Base-by-base conservation (phyloP, 2,329 filamentous ascomycete genomes). In the Exophiala lecanii-corni region DNA sequence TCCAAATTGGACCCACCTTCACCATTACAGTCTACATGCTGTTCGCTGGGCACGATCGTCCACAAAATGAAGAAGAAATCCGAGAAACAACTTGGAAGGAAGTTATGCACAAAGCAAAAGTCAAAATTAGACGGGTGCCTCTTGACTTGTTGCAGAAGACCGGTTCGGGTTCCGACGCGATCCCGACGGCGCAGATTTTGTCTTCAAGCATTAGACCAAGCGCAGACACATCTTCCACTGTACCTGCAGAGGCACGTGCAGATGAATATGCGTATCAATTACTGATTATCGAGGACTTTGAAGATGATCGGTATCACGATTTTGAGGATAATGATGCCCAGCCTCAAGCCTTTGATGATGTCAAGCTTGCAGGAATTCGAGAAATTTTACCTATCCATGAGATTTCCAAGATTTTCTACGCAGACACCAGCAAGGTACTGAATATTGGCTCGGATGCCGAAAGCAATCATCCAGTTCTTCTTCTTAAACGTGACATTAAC, bases 11-110 rank as follows among this genome's bases (percentile, higher is more conserved):
- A 0, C 89, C 91, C 0, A 79, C 82, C 0, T 97, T 96, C 58
- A 84, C 79, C 0, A 64, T 97, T 5, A 94, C 89, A 0, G 69
- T 97, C 54, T 98, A 97, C 64, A 96, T 97, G 89, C 75, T 97
- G 1, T 98, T 97, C 57, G 74, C 82, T 2, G 85, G 88, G 2
- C 89, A 97, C 62, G 71, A 82, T 32, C 67, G 77, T 28, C 68
- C 72, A 2, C 71, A 75, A 13, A 70, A 76, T 55, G 65, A 79
- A 65, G 64, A 79, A 61, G 66, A 77, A 56, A 55, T 81, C 53
- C 60, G 84, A 67, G 65, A 81, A 67, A 71, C 88, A 0, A 84
- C 89, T 1, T 97, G 92, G 92, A 92, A 97, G 61, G 91, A 98
- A 62, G 89, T 94, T 30, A 82, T 96, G 48, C 89, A 97, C 68